Conservation (phyloP, 1,284 basidiomycete genomes). For the Ganoderma leucocontextum region DNA sequence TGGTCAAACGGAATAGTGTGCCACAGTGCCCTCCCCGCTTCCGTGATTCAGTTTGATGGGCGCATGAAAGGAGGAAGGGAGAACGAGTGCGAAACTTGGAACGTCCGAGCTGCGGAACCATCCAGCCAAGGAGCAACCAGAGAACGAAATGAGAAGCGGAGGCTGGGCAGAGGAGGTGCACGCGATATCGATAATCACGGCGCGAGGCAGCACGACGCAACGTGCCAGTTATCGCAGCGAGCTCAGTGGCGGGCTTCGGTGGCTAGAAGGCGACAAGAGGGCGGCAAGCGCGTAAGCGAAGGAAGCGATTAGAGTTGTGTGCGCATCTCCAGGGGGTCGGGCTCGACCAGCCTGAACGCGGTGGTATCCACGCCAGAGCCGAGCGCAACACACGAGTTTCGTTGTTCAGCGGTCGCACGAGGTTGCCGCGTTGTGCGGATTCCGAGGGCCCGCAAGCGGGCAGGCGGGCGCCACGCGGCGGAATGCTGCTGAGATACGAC, state of each 20-base stretch:
- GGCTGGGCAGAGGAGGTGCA: constrained; percentile 9
- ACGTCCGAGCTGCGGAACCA: neutral
- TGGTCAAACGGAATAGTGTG: constrained; percentile 15
- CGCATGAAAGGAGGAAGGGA: constrained; percentile 9
- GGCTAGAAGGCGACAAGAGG: constrained; percentile 26
- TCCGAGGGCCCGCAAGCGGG: constrained; percentile 12
- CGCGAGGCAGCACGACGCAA: constrained; percentile 19
- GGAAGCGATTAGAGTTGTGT: constrained; percentile 29
- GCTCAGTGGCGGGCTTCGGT: constrained; percentile 19
- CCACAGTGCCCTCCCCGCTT: constrained; percentile 15
- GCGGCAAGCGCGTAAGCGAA: constrained; percentile 25
- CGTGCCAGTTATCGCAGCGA: constrained; percentile 26
- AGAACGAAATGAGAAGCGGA: neutral
- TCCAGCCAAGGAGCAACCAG: neutral
- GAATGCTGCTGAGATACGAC: constrained; percentile 14
- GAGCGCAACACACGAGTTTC: constrained; percentile 13
- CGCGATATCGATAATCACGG: constrained; percentile 30
- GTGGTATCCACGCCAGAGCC: constrained; percentile 16
- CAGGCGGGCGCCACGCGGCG: constrained; percentile 26
- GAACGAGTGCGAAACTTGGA: neutral
- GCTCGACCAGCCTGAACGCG: constrained; percentile 21
- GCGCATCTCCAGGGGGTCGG: constrained; percentile 25
- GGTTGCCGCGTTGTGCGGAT: constrained; percentile 25
- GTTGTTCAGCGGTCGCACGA: constrained; percentile 25
- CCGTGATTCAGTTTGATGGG: constrained; percentile 15